A percentile compares a stretch with the other conserved stretches of the same genome.
Evolutionary conservation across 2,329 filamentous ascomycete species (phyloP).

Genomic region (Canariomyces notabilis): DNA sequence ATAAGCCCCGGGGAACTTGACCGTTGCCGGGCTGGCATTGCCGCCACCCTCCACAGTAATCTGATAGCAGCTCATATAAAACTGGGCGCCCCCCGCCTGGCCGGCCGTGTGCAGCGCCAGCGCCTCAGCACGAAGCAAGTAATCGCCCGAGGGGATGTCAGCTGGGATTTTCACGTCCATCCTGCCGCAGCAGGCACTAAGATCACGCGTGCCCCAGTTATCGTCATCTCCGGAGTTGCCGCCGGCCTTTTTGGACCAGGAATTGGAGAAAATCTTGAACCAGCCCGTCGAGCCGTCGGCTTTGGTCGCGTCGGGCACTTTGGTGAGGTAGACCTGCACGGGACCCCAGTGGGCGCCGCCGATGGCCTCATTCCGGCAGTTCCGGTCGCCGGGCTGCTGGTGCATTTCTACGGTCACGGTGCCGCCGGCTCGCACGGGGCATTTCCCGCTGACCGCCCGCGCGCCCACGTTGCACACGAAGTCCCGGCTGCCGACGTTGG

Average conservation of each 20-base stretch:
- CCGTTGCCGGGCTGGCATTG: slow-evolving; percentile 27
- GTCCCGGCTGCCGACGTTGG: slow-evolving; percentile 38
- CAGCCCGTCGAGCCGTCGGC: slow-evolving; percentile 40
- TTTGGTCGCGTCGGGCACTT: slow-evolving; percentile 41
- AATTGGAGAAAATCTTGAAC: slow-evolving; percentile 49
- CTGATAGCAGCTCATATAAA: slow-evolving; percentile 38
- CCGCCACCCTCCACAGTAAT: slow-evolving; percentile 31
- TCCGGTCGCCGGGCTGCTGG: slow-evolving; percentile 38
- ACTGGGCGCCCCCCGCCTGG: slow-evolving; percentile 30
- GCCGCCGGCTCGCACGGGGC: slow-evolving; percentile 43
- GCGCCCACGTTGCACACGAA: slow-evolving; percentile 43
- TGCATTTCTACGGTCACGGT: slow-evolving; percentile 56
- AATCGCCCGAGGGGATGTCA: slow-evolving; percentile 32
- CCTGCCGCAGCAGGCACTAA: slow-evolving; percentile 37
- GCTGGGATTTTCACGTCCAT: slow-evolving; percentile 35
- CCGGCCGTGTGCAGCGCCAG: slow-evolving; percentile 44
- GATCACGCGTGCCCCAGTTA: slow-evolving; percentile 42
- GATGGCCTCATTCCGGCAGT: slow-evolving; percentile 44
- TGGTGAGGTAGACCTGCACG: slow-evolving; percentile 44
- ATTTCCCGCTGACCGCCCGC: slow-evolving; percentile 36
- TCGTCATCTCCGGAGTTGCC: slow-evolving; percentile 37
- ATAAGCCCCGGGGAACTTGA: slow-evolving; percentile 41
- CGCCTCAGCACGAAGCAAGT: slow-evolving; percentile 46
- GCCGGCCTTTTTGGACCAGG: slow-evolving; percentile 34
- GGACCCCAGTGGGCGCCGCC: slow-evolving; percentile 50